phyloP scores from a whole-genome alignment of 139 green algal species.

The Volvox africanus region DNA sequence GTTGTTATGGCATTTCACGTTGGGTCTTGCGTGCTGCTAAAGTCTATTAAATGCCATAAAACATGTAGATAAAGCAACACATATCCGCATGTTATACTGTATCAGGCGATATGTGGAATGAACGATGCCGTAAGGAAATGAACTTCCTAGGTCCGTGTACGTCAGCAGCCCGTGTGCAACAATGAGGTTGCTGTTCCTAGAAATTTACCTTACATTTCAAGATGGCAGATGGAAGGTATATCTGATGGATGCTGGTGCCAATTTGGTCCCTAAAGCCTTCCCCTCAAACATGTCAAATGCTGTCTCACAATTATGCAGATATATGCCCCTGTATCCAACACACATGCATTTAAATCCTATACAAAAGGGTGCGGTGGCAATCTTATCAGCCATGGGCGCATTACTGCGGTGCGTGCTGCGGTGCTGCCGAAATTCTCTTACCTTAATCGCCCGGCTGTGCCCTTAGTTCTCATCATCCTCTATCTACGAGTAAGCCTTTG shows the following conservation, averaged over 20 bases:
- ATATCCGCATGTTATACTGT: too few species aligned
- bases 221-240: neutral
- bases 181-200: too few species aligned
- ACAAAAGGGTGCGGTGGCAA: conserved; percentile 77
- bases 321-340: conserved; percentile 64
- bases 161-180: too few species aligned
- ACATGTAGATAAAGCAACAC: too few species aligned
- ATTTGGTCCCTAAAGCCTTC: neutral
- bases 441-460: too few species aligned
- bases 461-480: neutral
- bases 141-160: too few species aligned
- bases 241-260: neutral
- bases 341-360: conserved; percentile 75
- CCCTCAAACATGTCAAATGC: neutral
- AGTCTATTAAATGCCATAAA: too few species aligned
- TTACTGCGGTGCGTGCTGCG: conserved; percentile 59
- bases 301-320: neutral
- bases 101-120: too few species aligned
- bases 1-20: neutral
- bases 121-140: too few species aligned
- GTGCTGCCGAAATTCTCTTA: too few species aligned
- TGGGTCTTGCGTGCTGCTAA: too few species aligned
- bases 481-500: neutral
- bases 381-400: conserved; percentile 71
- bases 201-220: neutral